These are phyloP conservation scores for Ascochyta koolunga DNA, from an alignment of 2,329 filamentous ascomycete species.

Conservation along the genomic window DNA sequence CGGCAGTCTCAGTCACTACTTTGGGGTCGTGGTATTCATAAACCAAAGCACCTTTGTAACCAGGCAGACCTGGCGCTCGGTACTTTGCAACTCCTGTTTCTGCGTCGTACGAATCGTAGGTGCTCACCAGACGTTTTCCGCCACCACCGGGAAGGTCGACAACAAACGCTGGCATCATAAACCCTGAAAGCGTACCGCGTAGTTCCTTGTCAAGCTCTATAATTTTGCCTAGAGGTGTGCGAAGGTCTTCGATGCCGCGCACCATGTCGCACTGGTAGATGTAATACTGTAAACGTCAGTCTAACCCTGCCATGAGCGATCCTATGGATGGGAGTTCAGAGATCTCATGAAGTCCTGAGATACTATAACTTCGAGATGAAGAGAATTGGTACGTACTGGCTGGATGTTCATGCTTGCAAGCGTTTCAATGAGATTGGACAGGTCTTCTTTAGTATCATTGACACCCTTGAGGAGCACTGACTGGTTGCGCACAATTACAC, in stretches of 20 bases:
- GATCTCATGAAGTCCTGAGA: too few relatives aligned
- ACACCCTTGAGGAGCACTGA: conserved; percentile 64
- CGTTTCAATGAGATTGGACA: conserved; percentile 59
- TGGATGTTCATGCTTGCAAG: conserved; percentile 63
- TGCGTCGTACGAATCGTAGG: conserved; percentile 60
- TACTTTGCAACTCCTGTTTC: conserved; percentile 61
- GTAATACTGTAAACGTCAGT: conserved; percentile 58
- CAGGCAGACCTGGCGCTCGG: conserved; percentile 61
- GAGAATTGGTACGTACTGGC: conserved; percentile 54
- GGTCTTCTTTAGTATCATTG: conserved; percentile 62
- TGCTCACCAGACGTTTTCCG: conserved; percentile 65
- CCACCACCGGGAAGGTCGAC: conserved; percentile 69
- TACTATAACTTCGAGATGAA: neutral
- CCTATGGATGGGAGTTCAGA: neutral
- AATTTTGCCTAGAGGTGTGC: conserved; percentile 65
- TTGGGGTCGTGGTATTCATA: conserved; percentile 66
- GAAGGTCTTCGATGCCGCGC: conserved; percentile 64
- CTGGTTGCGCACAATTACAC: conserved; percentile 66
- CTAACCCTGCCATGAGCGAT: neutral
- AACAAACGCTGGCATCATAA: conserved; percentile 67
- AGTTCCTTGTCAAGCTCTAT: conserved; percentile 64
- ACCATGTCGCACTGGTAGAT: conserved; percentile 72
- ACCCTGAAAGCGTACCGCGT: conserved; percentile 66
- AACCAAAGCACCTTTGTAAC: conserved; percentile 43
- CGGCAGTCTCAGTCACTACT: neutral